phyloP scores from a whole-genome alignment of 2,329 filamentous ascomycete species.

The Xylariales sp. region DNA sequence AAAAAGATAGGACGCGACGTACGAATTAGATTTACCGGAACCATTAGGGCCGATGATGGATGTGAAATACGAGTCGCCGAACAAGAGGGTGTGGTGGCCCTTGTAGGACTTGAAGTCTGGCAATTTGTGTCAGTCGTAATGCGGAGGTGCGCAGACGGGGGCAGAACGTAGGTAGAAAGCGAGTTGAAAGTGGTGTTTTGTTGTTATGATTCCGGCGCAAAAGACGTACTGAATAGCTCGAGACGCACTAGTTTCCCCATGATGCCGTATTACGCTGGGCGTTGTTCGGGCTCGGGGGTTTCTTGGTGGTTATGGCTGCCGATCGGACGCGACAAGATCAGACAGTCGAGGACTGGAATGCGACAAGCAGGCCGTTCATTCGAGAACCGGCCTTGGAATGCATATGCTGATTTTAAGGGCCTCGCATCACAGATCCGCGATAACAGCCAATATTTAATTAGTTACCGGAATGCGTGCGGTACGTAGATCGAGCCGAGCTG shows the following conservation, averaged over 20 bases:
- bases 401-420: conserved; percentile 22
- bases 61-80: conserved; percentile 98
- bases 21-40: conserved; percentile 99
- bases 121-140: conserved; percentile 30
- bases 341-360: conserved; percentile 19
- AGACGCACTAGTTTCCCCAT: conserved; percentile 98
- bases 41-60: conserved; percentile 99
- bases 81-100: conserved; percentile 91
- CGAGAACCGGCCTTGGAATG: conserved; percentile 26
- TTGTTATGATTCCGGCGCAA: conserved; percentile 28
- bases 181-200: not conserved
- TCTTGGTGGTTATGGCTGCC: conserved; percentile 7
- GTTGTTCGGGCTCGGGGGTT: conserved; percentile 28
- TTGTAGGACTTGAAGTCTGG: conserved; percentile 97
- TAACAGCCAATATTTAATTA: not conserved
- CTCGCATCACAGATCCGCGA: conserved; percentile 22
- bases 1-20: conserved; percentile 51
- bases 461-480: not conserved
- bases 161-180: no score
- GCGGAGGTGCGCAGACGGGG: conserved; percentile 51
- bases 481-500: not conserved
- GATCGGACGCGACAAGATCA: conserved; percentile 24
- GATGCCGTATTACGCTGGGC: conserved; percentile 50
- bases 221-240: conserved; percentile 77
- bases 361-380: conserved; percentile 33